Base-by-base conservation (phyloP, 2,329 filamentous ascomycete species). In the Colletotrichum sp. region DNA sequence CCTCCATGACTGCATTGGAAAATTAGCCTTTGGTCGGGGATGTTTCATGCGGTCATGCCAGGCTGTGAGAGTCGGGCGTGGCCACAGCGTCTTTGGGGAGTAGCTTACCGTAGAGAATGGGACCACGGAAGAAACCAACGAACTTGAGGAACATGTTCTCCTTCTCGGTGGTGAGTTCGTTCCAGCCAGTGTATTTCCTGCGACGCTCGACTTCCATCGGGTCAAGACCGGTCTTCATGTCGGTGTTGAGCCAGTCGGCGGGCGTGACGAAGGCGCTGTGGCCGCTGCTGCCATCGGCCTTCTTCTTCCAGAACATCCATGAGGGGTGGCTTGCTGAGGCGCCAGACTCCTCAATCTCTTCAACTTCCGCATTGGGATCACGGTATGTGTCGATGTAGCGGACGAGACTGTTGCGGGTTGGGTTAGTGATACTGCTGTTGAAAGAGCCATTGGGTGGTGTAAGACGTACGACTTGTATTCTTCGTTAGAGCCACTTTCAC, bases 121-220 rank as follows among this genome's bases (percentile, higher is more conserved):
- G 93, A 81, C 93, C 93, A 79, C 88, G 92, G 90, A 95, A 95
- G 88, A 93, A 95, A 83, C 91, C 89, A 80, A 95, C 86, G 87
- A 95, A 95, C 87, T 95, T 93, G 83, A 93, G 84, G 84, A 95
- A 90, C 88, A 94, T 87, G 88, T 95, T 95, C 86, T 93, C 92
- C 89, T 95, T 95, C 88, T 95, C 93, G 36, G 92, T 91, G 34
- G 89, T 88, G 83, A 95, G 88, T 84, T 95, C 93, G 87, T 95
- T 95, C 87, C 86, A 95, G 77, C 93, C 93, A 79, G 88, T 89
- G 81, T 90, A 89, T 87, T 91, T 94, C 80, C 93, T 89, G 81
- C 93, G 91, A 68, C 82, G 81, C 81, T 94, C 93, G 71, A 94
- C 90, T 76, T 94, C 92, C 77, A 82, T 78, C 71, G 84, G 82